A percentile compares a stretch with the other conserved stretches of the same genome.
Conservation (phyloP, 2,329 filamentous ascomycete genomes). For the Knufia fluminis region DNA sequence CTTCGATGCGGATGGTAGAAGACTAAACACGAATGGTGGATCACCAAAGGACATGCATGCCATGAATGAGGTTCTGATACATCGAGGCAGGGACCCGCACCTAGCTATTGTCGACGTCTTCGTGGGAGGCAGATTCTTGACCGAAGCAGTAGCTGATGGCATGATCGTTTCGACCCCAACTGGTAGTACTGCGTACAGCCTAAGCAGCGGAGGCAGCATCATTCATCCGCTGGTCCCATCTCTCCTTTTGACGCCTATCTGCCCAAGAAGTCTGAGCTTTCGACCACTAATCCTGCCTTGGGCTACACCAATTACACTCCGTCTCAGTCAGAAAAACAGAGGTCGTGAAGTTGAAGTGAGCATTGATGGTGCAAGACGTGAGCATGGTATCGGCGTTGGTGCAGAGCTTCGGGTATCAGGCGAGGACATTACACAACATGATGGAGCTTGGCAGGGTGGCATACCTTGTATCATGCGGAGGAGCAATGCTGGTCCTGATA, state of each 20-base stretch:
- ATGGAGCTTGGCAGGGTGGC: slow-evolving; percentile 57
- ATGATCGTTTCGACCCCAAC: slow-evolving; percentile 92
- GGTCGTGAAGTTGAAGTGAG: slow-evolving; percentile 69
- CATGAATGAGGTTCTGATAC: slow-evolving; percentile 91
- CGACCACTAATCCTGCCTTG: slow-evolving; percentile 81
- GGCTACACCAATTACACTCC: slow-evolving; percentile 72
- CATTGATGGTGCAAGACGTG: slow-evolving; percentile 62
- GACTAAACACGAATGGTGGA: slow-evolving; percentile 28
- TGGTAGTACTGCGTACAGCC: slow-evolving; percentile 86
- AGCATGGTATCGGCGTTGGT: slow-evolving; percentile 59
- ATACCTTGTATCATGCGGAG: slow-evolving; percentile 83
- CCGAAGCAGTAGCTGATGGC: slow-evolving; percentile 88
- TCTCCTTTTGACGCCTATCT: slow-evolving; percentile 86
- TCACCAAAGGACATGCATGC: slow-evolving; percentile 50
- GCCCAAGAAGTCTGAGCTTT: slow-evolving; percentile 83
- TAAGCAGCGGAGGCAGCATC: slow-evolving; percentile 87
- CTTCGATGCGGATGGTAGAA: slow-evolving; percentile 56
- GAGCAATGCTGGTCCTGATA: slow-evolving; percentile 37
- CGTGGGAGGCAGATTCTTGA: slow-evolving; percentile 80
- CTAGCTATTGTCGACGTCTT: slow-evolving; percentile 86
- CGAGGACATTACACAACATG: slow-evolving; percentile 58
- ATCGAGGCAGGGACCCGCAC: slow-evolving; percentile 82
- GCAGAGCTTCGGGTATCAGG: slow-evolving; percentile 84
- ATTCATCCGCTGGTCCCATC: slow-evolving; percentile 87
- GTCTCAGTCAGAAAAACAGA: slow-evolving; percentile 70